These are phyloP conservation scores for Scolecobasidium constrictum DNA, from an alignment of 2,329 filamentous ascomycete genomes.

Conservation along the genomic window DNA sequence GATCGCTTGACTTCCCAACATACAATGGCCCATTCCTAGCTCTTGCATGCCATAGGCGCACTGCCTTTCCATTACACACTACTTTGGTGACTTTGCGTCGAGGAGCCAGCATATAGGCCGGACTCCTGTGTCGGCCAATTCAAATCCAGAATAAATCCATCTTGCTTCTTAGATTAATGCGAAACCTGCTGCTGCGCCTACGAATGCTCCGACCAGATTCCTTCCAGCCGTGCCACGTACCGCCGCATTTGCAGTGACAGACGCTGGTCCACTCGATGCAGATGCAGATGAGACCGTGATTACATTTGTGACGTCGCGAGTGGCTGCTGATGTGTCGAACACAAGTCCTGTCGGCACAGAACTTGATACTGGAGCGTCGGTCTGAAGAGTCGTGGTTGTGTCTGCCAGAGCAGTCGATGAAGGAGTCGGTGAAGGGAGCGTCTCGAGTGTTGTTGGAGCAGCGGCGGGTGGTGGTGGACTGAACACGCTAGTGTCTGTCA, in stretches of 20 bases:
- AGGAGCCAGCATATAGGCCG: too few species aligned
- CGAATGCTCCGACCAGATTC: not conserved
- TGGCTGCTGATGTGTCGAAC: not conserved
- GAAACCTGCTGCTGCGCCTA: not conserved
- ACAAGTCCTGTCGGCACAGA: not conserved
- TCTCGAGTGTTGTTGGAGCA: too few species aligned
- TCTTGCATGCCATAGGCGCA: too few species aligned
- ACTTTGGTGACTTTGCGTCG: too few species aligned
- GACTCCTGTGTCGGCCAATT: too few species aligned
- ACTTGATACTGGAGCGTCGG: not conserved
- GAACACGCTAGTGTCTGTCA: not conserved
- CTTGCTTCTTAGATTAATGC: too few species aligned
- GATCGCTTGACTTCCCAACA: too few species aligned
- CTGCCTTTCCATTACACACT: too few species aligned
- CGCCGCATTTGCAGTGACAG: not conserved
- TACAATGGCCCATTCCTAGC: too few species aligned
- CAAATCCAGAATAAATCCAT: too few species aligned
- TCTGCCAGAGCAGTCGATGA: not conserved
- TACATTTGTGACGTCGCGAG: not conserved
- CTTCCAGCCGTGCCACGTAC: not conserved
- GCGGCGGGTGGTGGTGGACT: too few species aligned
- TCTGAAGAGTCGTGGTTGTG: not conserved
- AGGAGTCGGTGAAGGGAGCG: not conserved
- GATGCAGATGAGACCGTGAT: not conserved
- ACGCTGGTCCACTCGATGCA: not conserved